Base-by-base conservation (phyloP, 2,329 filamentous ascomycete genomes). In the Monosporascus cannonballus region DNA sequence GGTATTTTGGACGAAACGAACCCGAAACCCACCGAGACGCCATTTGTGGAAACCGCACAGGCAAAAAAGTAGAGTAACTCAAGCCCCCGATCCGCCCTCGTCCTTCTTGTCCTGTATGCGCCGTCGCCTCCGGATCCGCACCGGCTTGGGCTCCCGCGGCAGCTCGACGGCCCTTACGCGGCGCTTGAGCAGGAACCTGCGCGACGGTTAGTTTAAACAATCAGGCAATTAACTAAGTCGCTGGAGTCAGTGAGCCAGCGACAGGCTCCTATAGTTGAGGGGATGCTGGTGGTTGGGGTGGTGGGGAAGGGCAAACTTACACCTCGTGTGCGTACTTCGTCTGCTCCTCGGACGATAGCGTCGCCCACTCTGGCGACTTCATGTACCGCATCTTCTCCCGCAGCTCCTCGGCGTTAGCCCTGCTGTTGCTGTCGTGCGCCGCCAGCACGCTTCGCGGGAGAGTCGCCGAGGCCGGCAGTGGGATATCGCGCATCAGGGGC, bases 341-440 rank as follows among this genome's bases (percentile, higher is more conserved):
- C 44, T 57, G 45, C 54, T 56, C 54, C 38, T 52, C 52, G 14
- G 39, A 27, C 22, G 39, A 20, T 22, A 49, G 24, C 22, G 39
- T 30, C n/a, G 47, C 38, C 47, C 49, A 51, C 44, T 51, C 52
- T 1, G 49, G 6, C 3, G 45, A 46, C 46, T 52, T 48, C 4
- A n/a, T 47, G 34, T 47, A 27, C 3, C 9, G 27, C 22, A 36
- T 34, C 17, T 45, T 46, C 11, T 37, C 37, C 6, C 39, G 44
- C 22, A 53, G 51, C 25, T 52, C 53, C 11, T 46, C 36, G 5
- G 44, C n/a, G 24, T 50, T 4, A 7, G 42, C 20, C 42, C 24
- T 46, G 38, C 38, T 17, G 17, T 7, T 24, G 3, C 24, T 24
- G 42, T 27, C 22, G 22, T 27, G 17, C 7, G 22, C 20, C 17